phyloP scores from a whole-genome alignment of 345 rosid species.

The Moricandia moricandioides region DNA sequence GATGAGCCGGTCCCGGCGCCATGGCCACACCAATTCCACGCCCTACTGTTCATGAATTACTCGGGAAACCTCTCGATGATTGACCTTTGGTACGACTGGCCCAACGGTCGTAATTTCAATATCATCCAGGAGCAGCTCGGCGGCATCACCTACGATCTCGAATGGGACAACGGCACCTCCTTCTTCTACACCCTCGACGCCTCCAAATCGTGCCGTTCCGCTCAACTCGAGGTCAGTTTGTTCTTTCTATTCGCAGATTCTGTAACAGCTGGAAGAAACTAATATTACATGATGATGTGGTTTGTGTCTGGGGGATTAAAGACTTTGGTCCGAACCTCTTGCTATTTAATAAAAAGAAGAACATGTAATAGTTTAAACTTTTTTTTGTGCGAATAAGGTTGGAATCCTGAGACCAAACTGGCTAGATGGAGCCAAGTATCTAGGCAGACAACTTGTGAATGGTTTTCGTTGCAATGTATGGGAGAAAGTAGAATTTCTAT shows the following conservation, averaged over 20 bases:
- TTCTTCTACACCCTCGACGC: slow-evolving; percentile 49
- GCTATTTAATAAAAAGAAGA: too few relatives aligned
- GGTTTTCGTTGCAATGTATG: slow-evolving; percentile 63
- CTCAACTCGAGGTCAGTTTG: slow-evolving; percentile 47
- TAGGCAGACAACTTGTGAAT: slow-evolving; percentile 46
- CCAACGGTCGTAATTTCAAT: slow-evolving; percentile 66
- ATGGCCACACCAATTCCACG: slow-evolving; percentile 71
- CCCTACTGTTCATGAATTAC: slow-evolving; percentile 57
- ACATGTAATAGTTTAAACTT: slow-evolving; percentile 1
- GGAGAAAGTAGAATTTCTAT: slow-evolving; percentile 65
- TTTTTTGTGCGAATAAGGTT: slow-evolving; percentile 23
- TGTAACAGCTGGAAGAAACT: too few relatives aligned
- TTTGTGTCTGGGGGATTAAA: too few relatives aligned
- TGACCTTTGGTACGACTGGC: slow-evolving; percentile 77
- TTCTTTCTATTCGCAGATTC: slow-evolving; percentile 11
- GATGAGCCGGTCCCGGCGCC: slow-evolving; percentile 48
- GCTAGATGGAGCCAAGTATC: slow-evolving; percentile 60
- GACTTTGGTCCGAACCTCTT: too few relatives aligned
- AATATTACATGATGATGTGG: too few relatives aligned
- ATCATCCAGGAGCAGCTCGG: slow-evolving; percentile 66
- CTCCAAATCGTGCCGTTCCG: slow-evolving; percentile 38
- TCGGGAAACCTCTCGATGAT: slow-evolving; percentile 50
- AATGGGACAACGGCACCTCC: slow-evolving; percentile 69
- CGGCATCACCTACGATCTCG: slow-evolving; percentile 50
- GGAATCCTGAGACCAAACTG: slow-evolving; percentile 66